Evolutionary conservation across 1,284 basidiomycete genomes (phyloP), one percentile per base, ranked within the genome.

Genomic region (Sutorius eximius): DNA sequence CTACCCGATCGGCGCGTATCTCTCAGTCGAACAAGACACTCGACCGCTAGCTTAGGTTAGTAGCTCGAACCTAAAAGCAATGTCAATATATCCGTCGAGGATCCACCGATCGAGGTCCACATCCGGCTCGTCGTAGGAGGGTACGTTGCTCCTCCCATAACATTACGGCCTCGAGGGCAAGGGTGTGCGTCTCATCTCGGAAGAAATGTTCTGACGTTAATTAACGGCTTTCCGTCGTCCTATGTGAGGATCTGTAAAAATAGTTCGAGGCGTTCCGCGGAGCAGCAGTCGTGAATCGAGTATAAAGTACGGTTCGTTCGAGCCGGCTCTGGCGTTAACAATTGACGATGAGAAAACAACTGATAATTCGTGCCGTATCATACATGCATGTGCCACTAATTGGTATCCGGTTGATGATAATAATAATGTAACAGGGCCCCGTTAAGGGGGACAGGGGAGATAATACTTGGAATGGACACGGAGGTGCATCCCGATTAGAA

Each of bases 351-450:
- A 32, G 16, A 47, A 44, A 56, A 24, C 2, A 43, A 43, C 22
- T 33, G 37, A 33, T 2, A 10, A 20, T 33, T 51, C 38, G 22
- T 34, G 30, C 40, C 46, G 18, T 64, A 53, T 55, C 51, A 27
- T 62, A 66, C 53, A 64, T 50, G 34, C 32, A 18, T 49, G 46
- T 22, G n/a, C 47, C n/a, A n/a, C 15, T 45, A 20, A 54, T 42
- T 45, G 51, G 12, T 56, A 52, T 22, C 43, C 20, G 37, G 3
- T 27, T 45, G 13, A 54, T 59, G 29, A 54, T 38, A 8, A 49
- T 59, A 65, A 61, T 38, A 5, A 48, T 59, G 62, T 51, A 53
- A 37, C 24, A 27, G 24, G 24, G 24, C 24, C 24, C 24, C 24
- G 3, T 27, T 27, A 48, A 16, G 9, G 24, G 38, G 27, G 16